Percentiles rank a stretch among this genome's conserved stretches.
Evolutionary conservation across 2,329 filamentous ascomycete species (phyloP).

Genomic region (Pseudocercospora cruenta): DNA sequence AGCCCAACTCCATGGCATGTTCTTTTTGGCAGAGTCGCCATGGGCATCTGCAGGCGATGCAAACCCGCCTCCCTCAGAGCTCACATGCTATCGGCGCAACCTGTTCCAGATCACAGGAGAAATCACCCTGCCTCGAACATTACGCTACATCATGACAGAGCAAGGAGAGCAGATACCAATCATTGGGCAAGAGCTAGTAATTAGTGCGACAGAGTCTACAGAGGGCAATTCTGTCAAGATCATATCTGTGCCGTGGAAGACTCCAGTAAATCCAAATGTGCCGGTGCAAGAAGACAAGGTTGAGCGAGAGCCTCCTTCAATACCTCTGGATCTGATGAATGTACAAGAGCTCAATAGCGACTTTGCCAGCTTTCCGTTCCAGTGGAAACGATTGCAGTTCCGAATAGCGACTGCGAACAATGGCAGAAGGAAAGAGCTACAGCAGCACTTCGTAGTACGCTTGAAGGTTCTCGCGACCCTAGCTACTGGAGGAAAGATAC

Average conservation of each 20-base stretch:
- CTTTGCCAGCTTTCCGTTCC: constrained; percentile 87
- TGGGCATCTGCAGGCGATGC: constrained; percentile 62
- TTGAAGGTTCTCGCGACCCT: constrained; percentile 84
- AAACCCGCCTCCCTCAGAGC: constrained; percentile 69
- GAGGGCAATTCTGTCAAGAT: constrained; percentile 90
- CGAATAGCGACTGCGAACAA: constrained; percentile 96
- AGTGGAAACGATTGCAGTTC: constrained; percentile 92
- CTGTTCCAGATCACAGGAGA: constrained; percentile 94
- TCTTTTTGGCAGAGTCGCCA: constrained; percentile 81
- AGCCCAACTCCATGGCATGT: constrained; percentile 85
- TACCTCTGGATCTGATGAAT: constrained; percentile 70
- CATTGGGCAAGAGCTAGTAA: constrained; percentile 78
- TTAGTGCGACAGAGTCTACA: constrained; percentile 92
- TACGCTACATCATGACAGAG: constrained; percentile 80
- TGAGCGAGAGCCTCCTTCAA: constrained; percentile 84
- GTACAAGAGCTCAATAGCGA: constrained; percentile 76
- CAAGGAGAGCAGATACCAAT: constrained; percentile 83
- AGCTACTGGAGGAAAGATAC: constrained; percentile 78
- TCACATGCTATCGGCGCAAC: constrained; percentile 95
- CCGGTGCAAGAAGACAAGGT: constrained; percentile 66
- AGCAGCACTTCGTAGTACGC: constrained; percentile 92
- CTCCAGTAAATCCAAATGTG: constrained; percentile 70
- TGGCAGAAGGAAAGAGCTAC: constrained; percentile 87
- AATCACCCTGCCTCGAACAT: constrained; percentile 75
- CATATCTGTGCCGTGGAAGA: constrained; percentile 98